A percentile compares a stretch with the other conserved stretches of the same genome.
These are phyloP conservation scores for Darksidea phi DNA, from an alignment of 495 filamentous ascomycete species.

Conservation along the genomic window DNA sequence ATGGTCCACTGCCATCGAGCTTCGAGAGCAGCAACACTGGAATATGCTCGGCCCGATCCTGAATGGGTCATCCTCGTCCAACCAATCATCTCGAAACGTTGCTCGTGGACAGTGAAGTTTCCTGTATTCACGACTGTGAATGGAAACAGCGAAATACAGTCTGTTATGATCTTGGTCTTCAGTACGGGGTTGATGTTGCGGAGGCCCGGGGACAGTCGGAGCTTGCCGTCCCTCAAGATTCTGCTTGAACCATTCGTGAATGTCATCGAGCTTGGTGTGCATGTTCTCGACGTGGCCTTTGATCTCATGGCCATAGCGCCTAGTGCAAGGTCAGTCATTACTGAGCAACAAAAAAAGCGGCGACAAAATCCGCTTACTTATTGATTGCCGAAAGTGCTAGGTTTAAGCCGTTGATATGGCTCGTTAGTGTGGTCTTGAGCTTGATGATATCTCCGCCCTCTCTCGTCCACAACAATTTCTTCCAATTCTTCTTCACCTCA, in stretches of 20 bases:
- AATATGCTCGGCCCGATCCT: no score
- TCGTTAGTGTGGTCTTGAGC: constrained; percentile 7
- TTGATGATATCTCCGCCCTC: constrained; percentile 17
- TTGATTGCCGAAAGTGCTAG: constrained; percentile 3
- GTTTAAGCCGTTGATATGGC: constrained; percentile 12
- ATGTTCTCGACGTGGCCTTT: constrained; percentile 8
- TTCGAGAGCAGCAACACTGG: no score
- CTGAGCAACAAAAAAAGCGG: not conserved
- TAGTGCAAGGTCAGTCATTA: not conserved
- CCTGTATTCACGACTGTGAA: no score
- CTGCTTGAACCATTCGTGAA: constrained; percentile 11
- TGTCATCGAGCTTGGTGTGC: constrained; percentile 14
- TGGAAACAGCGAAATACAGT: no score
- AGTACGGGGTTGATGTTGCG: no score
- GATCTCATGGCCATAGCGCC: constrained; percentile 3
- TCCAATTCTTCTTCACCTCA: constrained; percentile 16
- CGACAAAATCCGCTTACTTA: not conserved
- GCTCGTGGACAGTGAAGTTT: no score
- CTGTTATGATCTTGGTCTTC: no score
- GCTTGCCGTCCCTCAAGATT: no score
- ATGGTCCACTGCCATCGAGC: no score
- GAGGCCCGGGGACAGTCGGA: no score
- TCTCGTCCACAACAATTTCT: constrained; percentile 15
- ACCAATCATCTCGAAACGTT: no score
- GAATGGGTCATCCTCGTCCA: no score